Percentiles rank a stretch among this genome's conserved stretches.
Conservation (phyloP, 257 asterid species). For the Fraxinus anomala region DNA sequence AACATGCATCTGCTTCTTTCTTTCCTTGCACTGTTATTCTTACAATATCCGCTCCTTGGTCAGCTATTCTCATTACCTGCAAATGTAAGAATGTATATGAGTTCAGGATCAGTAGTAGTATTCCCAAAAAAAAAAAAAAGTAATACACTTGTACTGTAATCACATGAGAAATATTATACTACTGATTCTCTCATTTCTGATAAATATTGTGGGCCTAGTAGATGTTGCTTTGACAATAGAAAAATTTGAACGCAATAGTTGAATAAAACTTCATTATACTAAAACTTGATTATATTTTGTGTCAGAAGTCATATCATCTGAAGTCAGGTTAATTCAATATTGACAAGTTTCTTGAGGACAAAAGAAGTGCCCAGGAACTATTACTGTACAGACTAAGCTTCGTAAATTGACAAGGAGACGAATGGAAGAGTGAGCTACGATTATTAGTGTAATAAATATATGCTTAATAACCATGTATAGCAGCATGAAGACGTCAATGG, state of each 20-base stretch:
- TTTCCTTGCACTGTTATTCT: slow-evolving; percentile 97
- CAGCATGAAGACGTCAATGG: not conserved
- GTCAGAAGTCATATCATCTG: not conserved
- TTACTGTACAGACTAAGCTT: not conserved
- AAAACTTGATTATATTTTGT: not conserved
- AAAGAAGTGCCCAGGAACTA: not conserved
- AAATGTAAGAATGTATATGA: slow-evolving; percentile 26
- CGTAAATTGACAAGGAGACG: not conserved
- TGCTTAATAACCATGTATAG: not conserved
- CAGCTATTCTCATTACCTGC: slow-evolving; percentile 97
- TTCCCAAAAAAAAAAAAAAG: not conserved
- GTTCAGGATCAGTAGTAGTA: not conserved
- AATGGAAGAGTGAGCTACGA: not conserved
- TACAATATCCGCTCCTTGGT: slow-evolving; percentile 93
- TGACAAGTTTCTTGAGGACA: not conserved
- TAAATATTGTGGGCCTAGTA: not conserved
- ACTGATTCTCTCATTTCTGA: not conserved
- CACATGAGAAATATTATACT: not conserved
- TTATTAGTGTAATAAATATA: no score
- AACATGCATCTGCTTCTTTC: slow-evolving; percentile 98
- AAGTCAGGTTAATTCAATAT: not conserved
- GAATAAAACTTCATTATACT: not conserved
- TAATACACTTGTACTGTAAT: not conserved
- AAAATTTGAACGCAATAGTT: not conserved
- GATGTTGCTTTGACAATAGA: not conserved